Conservation (phyloP, 2,329 filamentous ascomycete genomes). For the Onygenales sp. region DNA sequence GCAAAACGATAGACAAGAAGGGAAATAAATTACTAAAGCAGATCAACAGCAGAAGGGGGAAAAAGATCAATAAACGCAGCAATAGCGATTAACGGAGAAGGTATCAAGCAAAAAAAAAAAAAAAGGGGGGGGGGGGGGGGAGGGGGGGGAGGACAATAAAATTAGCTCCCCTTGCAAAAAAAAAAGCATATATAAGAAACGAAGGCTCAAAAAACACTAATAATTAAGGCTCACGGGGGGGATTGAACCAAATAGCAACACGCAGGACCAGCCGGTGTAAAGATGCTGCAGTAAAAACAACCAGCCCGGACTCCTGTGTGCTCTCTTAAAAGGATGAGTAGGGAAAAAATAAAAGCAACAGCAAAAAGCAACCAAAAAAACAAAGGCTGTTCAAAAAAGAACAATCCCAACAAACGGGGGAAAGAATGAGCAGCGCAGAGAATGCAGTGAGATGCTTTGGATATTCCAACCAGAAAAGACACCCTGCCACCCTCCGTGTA, state of each 20-base stretch:
- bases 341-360: slow-evolving; percentile 3
- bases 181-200: neutral
- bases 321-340: slow-evolving; percentile 18
- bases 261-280: slow-evolving; percentile 39
- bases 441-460: slow-evolving; percentile 16
- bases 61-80: neutral
- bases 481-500: slow-evolving; percentile 24
- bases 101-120: slow-evolving; percentile 1
- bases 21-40: neutral
- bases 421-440: slow-evolving; percentile 19
- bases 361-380: slow-evolving; percentile 7
- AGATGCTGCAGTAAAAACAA: slow-evolving; percentile 27
- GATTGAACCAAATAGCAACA: slow-evolving; percentile 22
- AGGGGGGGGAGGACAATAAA: neutral
- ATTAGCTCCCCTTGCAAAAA: slow-evolving; percentile 1
- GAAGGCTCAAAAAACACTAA: neutral
- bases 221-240: slow-evolving; percentile 10
- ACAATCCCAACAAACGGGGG: slow-evolving; percentile 20
- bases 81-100: neutral
- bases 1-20: neutral
- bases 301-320: slow-evolving; percentile 37
- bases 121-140: neutral
- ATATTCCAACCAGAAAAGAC: slow-evolving; percentile 16
- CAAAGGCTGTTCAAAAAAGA: slow-evolving; percentile 19
- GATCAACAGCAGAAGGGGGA: neutral